Evolutionary conservation across 2,329 filamentous ascomycete genomes (phyloP).

Genomic region (Microsporum audouinii): DNA sequence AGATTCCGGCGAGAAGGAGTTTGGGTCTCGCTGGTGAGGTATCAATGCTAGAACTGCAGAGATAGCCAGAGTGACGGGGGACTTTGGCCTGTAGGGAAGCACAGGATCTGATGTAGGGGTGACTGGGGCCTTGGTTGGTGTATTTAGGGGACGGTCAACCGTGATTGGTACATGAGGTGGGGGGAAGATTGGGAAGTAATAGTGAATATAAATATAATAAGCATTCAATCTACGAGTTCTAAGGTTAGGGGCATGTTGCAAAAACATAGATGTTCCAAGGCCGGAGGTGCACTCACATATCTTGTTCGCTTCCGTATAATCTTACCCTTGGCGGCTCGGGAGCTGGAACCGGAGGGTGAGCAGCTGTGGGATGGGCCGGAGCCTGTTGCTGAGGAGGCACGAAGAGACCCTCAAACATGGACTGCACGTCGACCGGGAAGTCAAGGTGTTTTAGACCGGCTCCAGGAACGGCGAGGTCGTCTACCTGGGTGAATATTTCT

Average conservation of each 20-base stretch:
- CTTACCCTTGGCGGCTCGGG: conserved; percentile 25
- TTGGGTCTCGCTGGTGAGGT: conserved; percentile 31
- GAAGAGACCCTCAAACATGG: conserved; percentile 31
- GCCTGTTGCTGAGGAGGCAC: conserved; percentile 16
- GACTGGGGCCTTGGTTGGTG: conserved; percentile 21
- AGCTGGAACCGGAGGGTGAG: conserved; percentile 17
- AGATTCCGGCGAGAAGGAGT: conserved; percentile 26
- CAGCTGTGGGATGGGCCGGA: conserved; percentile 22
- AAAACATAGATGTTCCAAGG: not conserved
- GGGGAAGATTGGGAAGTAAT: conserved; percentile 37
- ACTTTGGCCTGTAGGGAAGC: conserved; percentile 28
- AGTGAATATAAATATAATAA: conserved; percentile 37
- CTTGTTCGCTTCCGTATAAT: conserved; percentile 31
- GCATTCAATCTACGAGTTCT: conserved; percentile 29
- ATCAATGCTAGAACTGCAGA: conserved; percentile 34
- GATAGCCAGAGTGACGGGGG: conserved; percentile 35
- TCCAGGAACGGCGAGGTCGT: conserved; percentile 30
- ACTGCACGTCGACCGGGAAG: conserved; percentile 26
- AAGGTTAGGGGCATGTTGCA: not conserved
- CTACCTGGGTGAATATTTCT: conserved; percentile 32
- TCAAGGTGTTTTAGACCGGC: conserved; percentile 32
- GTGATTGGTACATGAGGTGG: conserved; percentile 23
- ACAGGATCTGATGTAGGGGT: conserved; percentile 23
- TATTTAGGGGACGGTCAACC: conserved; percentile 26
- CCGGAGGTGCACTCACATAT: conserved; percentile 26